Base-by-base conservation (phyloP, 129 eudicot species). In the Arctium minus region DNA sequence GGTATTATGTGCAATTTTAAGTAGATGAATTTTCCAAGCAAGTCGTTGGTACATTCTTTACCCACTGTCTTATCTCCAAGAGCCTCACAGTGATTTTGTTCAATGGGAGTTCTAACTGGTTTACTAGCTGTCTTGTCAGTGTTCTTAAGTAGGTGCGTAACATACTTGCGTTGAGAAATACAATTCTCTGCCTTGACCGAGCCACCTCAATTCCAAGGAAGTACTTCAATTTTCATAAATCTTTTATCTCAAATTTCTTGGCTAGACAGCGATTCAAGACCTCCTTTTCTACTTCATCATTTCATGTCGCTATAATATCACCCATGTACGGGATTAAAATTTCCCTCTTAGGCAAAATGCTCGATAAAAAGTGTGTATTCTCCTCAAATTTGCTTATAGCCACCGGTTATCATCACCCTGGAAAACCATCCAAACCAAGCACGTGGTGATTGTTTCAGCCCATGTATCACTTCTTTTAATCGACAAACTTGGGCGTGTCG, bases 121-220 rank as follows among this genome's bases (percentile, higher is more conserved):
- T 65, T 65, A 29, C 71, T 65, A 18, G 71, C 71, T 8, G 71
- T 65, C 71, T 15, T 18, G 29, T 18, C 31, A 3, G 32, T n/a
- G 8, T 65, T 8, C 32, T 65, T 65, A 8, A 18, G 71, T 8
- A 65, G 11, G 71, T 65, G 32, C 0, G 3, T 29, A 65, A 65
- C 71, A 65, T 46, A 2, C 6, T 37, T 37, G 17, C 11, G 56
- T 46, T 46, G 56, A 10, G 56, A 46, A 46, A 46, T 46, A 46
- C 32, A 18, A 65, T 65, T 65, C 71, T 46, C 32, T 29, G 32
- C 71, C 71, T 65, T 65, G 32, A n/a, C 12, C 29, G 32, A 65
- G 70, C 71, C 71, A 65, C 71, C 71, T 65, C 71, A 65, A 65
- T 65, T 65, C 71, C 30, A 18, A 65, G 71, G 71, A 65, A 65